These are phyloP conservation scores for Cnidoscolus chayamansa DNA, from an alignment of 441 rosid species.

Conservation along the genomic window DNA sequence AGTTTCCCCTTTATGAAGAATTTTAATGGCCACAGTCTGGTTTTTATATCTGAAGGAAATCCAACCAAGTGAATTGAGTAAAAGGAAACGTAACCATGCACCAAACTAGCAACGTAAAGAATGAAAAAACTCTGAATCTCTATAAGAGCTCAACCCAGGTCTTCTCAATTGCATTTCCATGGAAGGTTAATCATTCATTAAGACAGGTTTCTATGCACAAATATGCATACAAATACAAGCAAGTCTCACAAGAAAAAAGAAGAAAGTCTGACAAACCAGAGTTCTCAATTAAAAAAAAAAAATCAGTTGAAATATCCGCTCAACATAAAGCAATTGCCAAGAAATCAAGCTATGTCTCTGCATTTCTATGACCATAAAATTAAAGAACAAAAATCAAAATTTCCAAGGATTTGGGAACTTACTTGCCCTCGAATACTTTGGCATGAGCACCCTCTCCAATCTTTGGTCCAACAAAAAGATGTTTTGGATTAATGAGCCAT, in stretches of 20 bases:
- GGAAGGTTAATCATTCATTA: background rate
- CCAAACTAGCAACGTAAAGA: background rate
- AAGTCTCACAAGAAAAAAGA: background rate
- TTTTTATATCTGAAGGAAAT: constrained; percentile 49
- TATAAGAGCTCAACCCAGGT: background rate
- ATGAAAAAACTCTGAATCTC: background rate
- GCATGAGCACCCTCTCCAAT: constrained; percentile 98
- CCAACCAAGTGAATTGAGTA: background rate
- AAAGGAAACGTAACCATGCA: background rate
- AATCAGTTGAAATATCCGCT: background rate
- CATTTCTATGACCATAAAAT: background rate
- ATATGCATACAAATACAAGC: background rate
- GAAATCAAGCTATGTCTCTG: background rate
- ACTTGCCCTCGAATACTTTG: constrained; percentile 92
- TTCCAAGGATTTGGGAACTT: constrained; percentile 35
- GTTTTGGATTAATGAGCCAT: constrained; percentile 82
- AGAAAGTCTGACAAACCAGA: background rate
- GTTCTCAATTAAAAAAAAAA: background rate
- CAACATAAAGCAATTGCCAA: background rate
- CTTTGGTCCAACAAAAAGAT: constrained; percentile 84
- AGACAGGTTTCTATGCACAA: background rate
- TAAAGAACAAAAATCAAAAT: constrained; percentile 7
- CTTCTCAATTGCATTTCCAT: background rate
- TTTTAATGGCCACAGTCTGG: constrained; percentile 78
- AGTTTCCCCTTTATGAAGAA: constrained; percentile 64